Evolutionary conservation across 2,329 filamentous ascomycete genomes (phyloP), one percentile per base, ranked within the genome.

Genomic region (Stemphylium lycopersici): DNA sequence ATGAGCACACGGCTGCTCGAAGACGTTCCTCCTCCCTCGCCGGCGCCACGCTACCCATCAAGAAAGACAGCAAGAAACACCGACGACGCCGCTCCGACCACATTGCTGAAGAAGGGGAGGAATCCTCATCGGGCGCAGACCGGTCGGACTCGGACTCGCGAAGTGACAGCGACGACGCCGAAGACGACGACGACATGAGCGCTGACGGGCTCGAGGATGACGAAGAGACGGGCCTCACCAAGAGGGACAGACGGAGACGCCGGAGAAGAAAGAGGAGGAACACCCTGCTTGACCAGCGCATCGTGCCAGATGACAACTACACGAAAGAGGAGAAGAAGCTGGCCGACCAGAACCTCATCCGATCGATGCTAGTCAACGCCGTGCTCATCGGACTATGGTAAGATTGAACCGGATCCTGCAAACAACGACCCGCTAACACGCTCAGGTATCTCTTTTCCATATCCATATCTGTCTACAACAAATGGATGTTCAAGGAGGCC

Each of bases 401-500:
- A n/a, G n/a, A n/a, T n/a, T n/a, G n/a, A n/a, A n/a, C n/a, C n/a
- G n/a, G n/a, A n/a, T n/a, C n/a, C n/a, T n/a, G n/a, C n/a, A n/a
- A n/a, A n/a, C n/a, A n/a, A n/a, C n/a, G n/a, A n/a, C n/a, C n/a
- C n/a, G n/a, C n/a, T n/a, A n/a, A 70, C 52, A 53, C 8, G 4
- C 24, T 26, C 58, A 79, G 77, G 78, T 87, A 90, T 72, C 79
- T 92, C 34, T 98, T 98, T 77, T 97, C 93, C 15, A 84, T 98
- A 62, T 91, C 90, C 44, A 96, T 75, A 38, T 75, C 72, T 38
- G 70, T 75, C 89, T 99, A 98, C 82, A 99, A 99, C 83, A 98
- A 97, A 80, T 98, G 95, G 95, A 98, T 99, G 93, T 98, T 99
- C 78, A 84, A 88, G 58, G 84, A 89, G 45, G 72, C 74, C 16